Evolutionary conservation across 306 rosid genomes (phyloP), one percentile per base, ranked within the genome.

Genomic region (Lupinus albus): DNA sequence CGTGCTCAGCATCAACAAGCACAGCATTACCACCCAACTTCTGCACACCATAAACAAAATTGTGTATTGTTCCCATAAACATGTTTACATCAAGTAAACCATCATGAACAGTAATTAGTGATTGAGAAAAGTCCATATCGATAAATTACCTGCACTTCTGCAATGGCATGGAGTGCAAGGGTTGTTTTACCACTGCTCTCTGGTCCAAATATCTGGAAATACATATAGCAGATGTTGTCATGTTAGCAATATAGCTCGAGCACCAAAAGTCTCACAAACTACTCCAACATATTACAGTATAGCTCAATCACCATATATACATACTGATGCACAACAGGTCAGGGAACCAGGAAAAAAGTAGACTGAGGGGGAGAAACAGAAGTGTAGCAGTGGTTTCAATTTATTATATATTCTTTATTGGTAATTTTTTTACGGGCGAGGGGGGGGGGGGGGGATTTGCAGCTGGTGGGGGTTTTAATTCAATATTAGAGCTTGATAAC

Each of bases 1-100:
- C 99, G 79, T 93, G 99, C 78, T 93, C 99, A 25, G 99, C 99
- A 79, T 93, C 97, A 46, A 93, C 99, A 77, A 93, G 99, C 99
- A 90, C 86, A 17, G 99, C 99, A 84, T 93, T 93, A 76, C 99
- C 99, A 78, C 99, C 99, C 71, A 88, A 85, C 55, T 67, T 93
- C 99, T 93, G 88, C 89, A 75, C 18, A 68, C 35, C 69, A 78
- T 47, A 68, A 76, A 30, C 63, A 82, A 61, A 48, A 75, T 11
- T 64, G 57, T 71, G 63, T 21, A 61, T 54, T 18, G 76, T 72
- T 51, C 70, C 73, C 77, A 47, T 17, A 64, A 45, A 53, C 41
- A 65, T 18, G 38, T 13, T 77, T 44, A 56, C 30, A 46, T 17
- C 0, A 35, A 18, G 50, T 17, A 11, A 61, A 35, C 36, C 70